Evolutionary conservation across 2,329 filamentous ascomycete genomes (phyloP), one percentile per base, ranked within the genome.

Genomic region (Talaromyces rugulosus): DNA sequence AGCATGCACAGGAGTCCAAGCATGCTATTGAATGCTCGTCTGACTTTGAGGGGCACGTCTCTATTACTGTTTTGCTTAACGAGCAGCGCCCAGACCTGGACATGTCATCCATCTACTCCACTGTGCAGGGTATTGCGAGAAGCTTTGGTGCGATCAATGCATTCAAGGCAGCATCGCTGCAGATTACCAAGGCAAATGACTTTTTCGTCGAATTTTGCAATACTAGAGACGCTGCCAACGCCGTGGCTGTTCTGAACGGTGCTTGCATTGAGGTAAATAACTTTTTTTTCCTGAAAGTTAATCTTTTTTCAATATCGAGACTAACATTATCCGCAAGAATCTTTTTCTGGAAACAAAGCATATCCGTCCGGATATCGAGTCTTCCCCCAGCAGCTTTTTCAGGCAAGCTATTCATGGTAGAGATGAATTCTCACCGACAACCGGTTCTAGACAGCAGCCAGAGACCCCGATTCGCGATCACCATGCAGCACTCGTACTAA

Each of bases 21-120:
- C 64, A 69, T 6, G 68, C 69, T 40, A 27, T 69, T n/a, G 53
- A 66, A 27, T 61, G 64, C 47, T 66, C 67, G 27, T 78, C 81
- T 18, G 74, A 80, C 55, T 80, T 83, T 64, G 85, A 87, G 72
- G 85, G 83, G 18, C 83, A 87, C 68, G 70, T 87, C 44, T 75
- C 80, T 61, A 70, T 87, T 11, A 80, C 78, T n/a, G 81, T 83
- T 28, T 77, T 78, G 59, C 76, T 74, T 62, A 70, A 72, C 44
- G 69, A 70, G 23, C 61, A 67, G n/a, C 59, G 23, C 11, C 18
- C 28, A 36, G 54, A 57, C 70, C 72, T 65, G 66, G 66, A 55
- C 64, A 68, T 44, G 14, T n/a, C 58, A 6, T 65, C 65, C 16
- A 66, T 77, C 18, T 88, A 86, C 63, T 74, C 79, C 55, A 81